Conservation (phyloP, 2,329 filamentous ascomycete species). For the Huntiella abstrusa region DNA sequence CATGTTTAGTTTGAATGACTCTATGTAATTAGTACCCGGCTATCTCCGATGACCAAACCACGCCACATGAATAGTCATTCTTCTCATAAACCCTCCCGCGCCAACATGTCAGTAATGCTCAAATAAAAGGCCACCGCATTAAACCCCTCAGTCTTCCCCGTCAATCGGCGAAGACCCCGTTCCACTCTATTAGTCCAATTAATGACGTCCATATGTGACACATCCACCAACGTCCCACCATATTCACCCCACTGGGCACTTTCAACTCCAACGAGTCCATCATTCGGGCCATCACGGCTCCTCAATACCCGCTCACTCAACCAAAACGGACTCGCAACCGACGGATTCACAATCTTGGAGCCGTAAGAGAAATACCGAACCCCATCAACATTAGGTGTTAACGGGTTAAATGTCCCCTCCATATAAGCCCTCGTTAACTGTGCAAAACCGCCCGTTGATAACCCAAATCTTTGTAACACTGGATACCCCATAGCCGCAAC, state of each 20-base stretch:
- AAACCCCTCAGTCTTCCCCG: slow-evolving; percentile 38
- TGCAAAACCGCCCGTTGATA: slow-evolving; percentile 40
- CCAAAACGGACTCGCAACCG: slow-evolving; percentile 45
- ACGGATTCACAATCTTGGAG: slow-evolving; percentile 30
- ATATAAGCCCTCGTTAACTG: slow-evolving; percentile 43
- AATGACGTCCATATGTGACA: slow-evolving; percentile 46
- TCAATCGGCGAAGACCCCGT: slow-evolving; percentile 32
- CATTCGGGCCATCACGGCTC: slow-evolving; percentile 38
- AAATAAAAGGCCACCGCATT: slow-evolving; percentile 51
- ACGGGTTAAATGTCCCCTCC: slow-evolving; percentile 37
- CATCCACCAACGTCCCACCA: slow-evolving; percentile 41
- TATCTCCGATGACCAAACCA: too few relatives aligned
- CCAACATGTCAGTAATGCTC: slow-evolving; percentile 49
- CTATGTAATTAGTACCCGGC: too few relatives aligned
- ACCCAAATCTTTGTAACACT: slow-evolving; percentile 29
- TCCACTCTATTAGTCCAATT: slow-evolving; percentile 46
- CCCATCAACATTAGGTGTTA: slow-evolving; percentile 30
- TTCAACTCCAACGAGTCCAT: slow-evolving; percentile 47
- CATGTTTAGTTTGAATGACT: too few relatives aligned
- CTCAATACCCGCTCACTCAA: slow-evolving; percentile 31
- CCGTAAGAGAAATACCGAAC: slow-evolving; percentile 47
- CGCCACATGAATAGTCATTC: too few relatives aligned
- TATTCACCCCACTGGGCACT: slow-evolving; percentile 45
- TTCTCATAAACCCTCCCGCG: slow-evolving; percentile 37
- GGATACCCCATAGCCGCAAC: slow-evolving; percentile 30